Base-by-base conservation (phyloP, 352 stramenopile genomes). In the Globisporangium paddicum region DNA sequence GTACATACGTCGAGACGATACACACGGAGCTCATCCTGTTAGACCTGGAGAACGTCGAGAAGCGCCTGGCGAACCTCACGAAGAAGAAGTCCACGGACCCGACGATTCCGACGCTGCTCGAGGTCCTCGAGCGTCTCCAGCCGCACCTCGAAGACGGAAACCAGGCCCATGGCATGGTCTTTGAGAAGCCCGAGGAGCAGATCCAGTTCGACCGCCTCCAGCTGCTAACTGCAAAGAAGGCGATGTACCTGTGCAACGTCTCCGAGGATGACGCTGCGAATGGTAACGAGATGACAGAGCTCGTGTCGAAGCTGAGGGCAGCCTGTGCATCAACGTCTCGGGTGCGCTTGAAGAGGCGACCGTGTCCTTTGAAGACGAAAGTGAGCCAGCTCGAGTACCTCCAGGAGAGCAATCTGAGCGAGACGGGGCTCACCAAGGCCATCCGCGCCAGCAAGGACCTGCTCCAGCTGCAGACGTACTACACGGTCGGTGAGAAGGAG, bases 1-100 rank as follows among this genome's bases (percentile, higher is more conserved):
- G n/a, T n/a, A n/a, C n/a, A n/a, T n/a, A n/a, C n/a, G n/a, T 98
- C 2, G 93, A 99, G 21, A 91, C 98, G n/a, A 99, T 99, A 63
- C 97, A 98, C 62, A 85, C 97, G 2, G 97, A 99, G 71, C 77
- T 99, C 23, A 90, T 97, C 28, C 82, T 99, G 58, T 89, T 93
- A 1, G 84, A 93, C 55, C 66, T 93, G 56, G 76, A 93, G 60
- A 89, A 77, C 5, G 84, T 93, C 23, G 79, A 90, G 61, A 87
- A 86, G 60, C 72, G 78, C 13, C 57, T 91, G 42, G 50, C 62
- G 26, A 88, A 77, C 32, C 55, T 89, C n/a, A 63, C 60, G 47
- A 93, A 91, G 74, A 91, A 93, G 73, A 88, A 87, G 69, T 89
- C 75, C 5, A 55, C 59, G 2, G 83, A 93, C 40, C 75, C 76